Evolutionary conservation across 805 yeast species (phyloP), one percentile per base, ranked within the genome.

Genomic region (Lachancea dasiensis): DNA sequence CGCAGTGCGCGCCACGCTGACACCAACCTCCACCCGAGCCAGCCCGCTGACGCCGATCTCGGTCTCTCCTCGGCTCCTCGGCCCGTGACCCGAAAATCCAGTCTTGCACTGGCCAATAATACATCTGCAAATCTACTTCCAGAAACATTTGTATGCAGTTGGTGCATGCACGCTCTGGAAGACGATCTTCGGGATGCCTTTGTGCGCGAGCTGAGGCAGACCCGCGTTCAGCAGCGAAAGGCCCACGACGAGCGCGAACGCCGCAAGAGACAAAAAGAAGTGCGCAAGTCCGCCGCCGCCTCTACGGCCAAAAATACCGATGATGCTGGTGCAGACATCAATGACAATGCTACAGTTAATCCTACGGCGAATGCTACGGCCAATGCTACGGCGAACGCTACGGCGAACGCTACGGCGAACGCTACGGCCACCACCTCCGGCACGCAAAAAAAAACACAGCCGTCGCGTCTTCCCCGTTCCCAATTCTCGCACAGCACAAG

Each of bases 161-260:
- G 46, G 39, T 59, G 62, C 45, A 28, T 57, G 18, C 40, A 40
- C 11, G 39, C 41, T 7, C 28, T 46, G 18, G 63, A 59, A 33
- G 29, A 34, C 5, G 51, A 50, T 8, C 37, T 56, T 29, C 44
- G 61, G 3, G 31, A 19, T 6, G 42, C 32, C 8, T 57, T 58
- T 42, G 38, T 41, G 4, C 50, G 50, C 24, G 61, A 58, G 34
- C 39, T 59, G 21, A 45, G 34, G 14, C 31, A 46, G 3, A 27
- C 50, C 3, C 47, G 60, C 27, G 38, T 38, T 6, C 51, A 50
- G 24, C 52, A 54, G 37, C 49, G 45, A 28, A 52, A 49, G 26
- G 48, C 44, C 23, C 51, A 46, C 19, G 54, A 55, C 29, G 60
- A 58, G 21, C 51, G 55, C 16, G 61, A 56, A 34, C 49, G 43